Percentiles rank a stretch among this genome's conserved stretches.
Evolutionary conservation across 495 filamentous ascomycete species (phyloP).

Genomic region (Viridothelium virens): DNA sequence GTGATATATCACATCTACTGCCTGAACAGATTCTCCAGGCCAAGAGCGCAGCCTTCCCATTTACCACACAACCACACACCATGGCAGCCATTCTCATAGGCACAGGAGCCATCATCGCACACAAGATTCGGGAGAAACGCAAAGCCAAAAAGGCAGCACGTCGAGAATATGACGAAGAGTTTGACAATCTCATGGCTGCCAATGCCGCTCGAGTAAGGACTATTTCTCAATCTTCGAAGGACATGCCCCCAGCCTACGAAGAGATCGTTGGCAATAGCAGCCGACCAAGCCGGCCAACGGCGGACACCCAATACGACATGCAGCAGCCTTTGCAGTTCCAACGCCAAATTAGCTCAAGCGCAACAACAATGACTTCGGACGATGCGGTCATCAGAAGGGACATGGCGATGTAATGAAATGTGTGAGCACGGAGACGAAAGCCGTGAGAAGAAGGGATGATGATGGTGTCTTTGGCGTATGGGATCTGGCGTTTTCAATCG

Average conservation of each 20-base stretch:
- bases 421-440: neutral
- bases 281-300: neutral
- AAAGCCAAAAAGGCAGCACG: neutral
- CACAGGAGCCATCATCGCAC: neutral
- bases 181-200: slow-evolving; percentile 2
- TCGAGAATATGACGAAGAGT: slow-evolving; percentile 9
- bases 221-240: neutral
- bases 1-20: neutral
- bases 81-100: slow-evolving; percentile 9
- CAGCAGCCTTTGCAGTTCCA: neutral
- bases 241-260: slow-evolving; percentile 10
- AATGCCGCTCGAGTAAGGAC: slow-evolving; percentile 10
- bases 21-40: neutral
- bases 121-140: slow-evolving; percentile 3
- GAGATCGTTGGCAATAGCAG: neutral
- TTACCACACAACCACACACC: neutral
- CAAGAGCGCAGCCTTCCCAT: neutral
- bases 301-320: neutral
- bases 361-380: neutral
- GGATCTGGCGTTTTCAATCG: neutral
- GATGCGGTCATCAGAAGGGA: neutral
- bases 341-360: neutral
- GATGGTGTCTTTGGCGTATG: neutral
- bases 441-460: neutral
- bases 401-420: neutral